phyloP scores from a whole-genome alignment of 2,329 filamentous ascomycete genomes.

The Paraphoma chrysanthemicola region DNA sequence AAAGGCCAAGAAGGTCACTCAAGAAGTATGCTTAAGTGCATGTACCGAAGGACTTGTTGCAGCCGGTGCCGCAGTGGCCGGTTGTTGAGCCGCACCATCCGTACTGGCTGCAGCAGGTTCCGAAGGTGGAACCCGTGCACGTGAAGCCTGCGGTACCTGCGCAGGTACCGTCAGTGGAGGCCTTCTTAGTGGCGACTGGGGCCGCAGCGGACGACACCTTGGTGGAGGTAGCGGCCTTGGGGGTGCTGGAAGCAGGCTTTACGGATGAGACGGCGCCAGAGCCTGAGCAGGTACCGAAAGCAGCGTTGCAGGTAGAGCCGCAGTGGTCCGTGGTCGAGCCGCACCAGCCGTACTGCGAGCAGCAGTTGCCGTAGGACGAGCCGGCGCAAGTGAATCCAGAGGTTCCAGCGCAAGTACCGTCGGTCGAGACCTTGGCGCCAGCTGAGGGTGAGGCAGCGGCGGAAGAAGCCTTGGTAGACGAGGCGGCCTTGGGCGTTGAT shows the following conservation, averaged over 20 bases:
- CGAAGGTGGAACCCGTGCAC: conserved; percentile 52
- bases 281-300: conserved; percentile 39
- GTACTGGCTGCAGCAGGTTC: conserved; percentile 53
- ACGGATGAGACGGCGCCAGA: conserved; percentile 1
- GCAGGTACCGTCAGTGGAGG: conserved; percentile 36
- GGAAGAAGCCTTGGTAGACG: conserved; percentile 9
- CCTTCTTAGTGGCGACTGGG: conserved; percentile 20
- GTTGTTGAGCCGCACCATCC: conserved; percentile 50
- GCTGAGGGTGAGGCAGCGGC: conserved; percentile 9
- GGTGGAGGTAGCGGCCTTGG: conserved; percentile 4
- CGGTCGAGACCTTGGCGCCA: conserved; percentile 22
- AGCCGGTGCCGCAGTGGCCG: conserved; percentile 39
- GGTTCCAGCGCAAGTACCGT: conserved; percentile 30
- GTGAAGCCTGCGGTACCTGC: conserved; percentile 37
- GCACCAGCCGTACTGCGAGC: conserved; percentile 48
- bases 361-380: conserved; percentile 55
- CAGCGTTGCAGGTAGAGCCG: conserved; percentile 40
- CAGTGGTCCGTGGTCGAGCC: conserved; percentile 36
- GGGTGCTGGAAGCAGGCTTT: conserved; percentile 1
- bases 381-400: conserved; percentile 49
- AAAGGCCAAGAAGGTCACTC: neutral
- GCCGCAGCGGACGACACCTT: conserved; percentile 9
- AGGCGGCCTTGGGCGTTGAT: conserved; percentile 3
- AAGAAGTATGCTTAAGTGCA: conserved; percentile 21
- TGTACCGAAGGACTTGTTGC: conserved; percentile 42